Base-by-base conservation (phyloP, 2,329 filamentous ascomycete species). In the Aspergillus arachidicola region DNA sequence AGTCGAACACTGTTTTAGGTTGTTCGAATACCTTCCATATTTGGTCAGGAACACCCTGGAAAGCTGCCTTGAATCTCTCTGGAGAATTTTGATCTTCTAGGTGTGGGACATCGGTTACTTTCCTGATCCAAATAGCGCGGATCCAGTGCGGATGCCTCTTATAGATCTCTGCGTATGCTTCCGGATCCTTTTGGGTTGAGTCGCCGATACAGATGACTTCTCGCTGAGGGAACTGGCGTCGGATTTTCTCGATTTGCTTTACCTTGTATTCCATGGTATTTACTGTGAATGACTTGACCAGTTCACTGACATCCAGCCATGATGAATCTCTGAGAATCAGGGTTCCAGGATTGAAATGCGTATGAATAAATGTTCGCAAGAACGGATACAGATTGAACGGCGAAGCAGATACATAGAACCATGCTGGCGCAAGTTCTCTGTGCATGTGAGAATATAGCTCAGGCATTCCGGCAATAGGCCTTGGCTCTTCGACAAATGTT, bases 361-460 rank as follows among this genome's bases (percentile, higher is more conserved):
- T 75, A 59, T 89, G 80, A 41, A 93, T 84, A 79, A 98, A 98
- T 0, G 84, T 77, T 61, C 86, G 89, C 28, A 98, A 84, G 78
- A 97, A 95, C 0, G 92, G 91, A 73, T 97, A 97, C 11, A 98
- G 86, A 71, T 96, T 97, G 82, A 97, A 97, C 0, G 94, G 94
- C 0, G 93, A 96, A 0, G 94, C 94, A 0, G 92, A 96, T 54
- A 98, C 86, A 78, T 98, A 98, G 82, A 96, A 97, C 85, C 92
- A 97, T 0, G 93, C 86, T 1, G 93, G 90, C 10, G 84, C 82
- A 10, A 88, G 79, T 46, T 80, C 76, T 16, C 75, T 74, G 51
- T 89, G 81, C 12, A 96, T 83, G 60, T 89, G 83, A 26, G 81
- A 79, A 80, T 97, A 97, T 0, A 97, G 84, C 70, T 92, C 89